phyloP scores from a whole-genome alignment of 2,329 filamentous ascomycete genomes.

The Fusarium compactum region DNA sequence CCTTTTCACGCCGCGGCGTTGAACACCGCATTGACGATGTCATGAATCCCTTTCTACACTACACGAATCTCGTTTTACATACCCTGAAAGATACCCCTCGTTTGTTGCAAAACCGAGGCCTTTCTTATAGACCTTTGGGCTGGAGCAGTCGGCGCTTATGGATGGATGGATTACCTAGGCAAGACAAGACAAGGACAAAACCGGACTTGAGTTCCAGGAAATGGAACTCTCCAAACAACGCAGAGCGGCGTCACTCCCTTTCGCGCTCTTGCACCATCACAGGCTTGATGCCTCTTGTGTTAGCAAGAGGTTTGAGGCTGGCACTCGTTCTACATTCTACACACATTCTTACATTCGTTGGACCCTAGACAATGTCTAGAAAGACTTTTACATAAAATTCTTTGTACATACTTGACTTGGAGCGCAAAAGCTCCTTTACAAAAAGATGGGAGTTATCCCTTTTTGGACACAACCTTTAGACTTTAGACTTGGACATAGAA shows the following conservation, averaged over 20 bases:
- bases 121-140: constrained; percentile 46
- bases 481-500: constrained; percentile 27
- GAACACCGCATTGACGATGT: constrained; percentile 48
- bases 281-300: constrained; percentile 46
- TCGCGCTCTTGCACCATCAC: constrained; percentile 37
- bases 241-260: constrained; percentile 28
- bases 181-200: constrained; percentile 37
- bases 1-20: constrained; percentile 40
- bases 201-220: constrained; percentile 16
- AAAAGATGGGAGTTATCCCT: constrained; percentile 18
- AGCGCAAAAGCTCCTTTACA: constrained; percentile 18
- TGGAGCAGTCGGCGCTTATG: constrained; percentile 46
- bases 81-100: constrained; percentile 50
- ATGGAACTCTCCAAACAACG: constrained; percentile 4
- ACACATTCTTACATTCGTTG: constrained; percentile 46
- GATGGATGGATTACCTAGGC: constrained; percentile 37
- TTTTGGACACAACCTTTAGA: constrained; percentile 29
- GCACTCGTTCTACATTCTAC: constrained; percentile 46
- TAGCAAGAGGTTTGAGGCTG: constrained; percentile 45
- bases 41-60: constrained; percentile 39
- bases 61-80: constrained; percentile 42
- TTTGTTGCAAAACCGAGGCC: constrained; percentile 40
- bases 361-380: constrained; percentile 26
- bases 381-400: constrained; percentile 41
- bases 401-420: constrained; percentile 46